Base-by-base conservation (phyloP, 345 rosid species). In the Cochlearia excelsa region DNA sequence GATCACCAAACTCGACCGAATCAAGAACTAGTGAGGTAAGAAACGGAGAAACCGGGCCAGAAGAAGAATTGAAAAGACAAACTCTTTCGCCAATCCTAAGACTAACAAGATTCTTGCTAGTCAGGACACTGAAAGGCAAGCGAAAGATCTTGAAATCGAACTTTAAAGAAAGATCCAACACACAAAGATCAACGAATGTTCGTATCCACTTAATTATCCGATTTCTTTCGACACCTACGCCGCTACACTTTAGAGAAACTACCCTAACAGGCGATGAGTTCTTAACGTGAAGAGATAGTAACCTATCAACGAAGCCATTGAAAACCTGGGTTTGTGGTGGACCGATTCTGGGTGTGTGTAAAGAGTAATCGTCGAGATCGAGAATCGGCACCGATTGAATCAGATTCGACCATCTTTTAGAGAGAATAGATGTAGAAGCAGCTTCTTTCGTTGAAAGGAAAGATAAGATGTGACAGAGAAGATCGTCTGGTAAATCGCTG, bases 341-440 rank as follows among this genome's bases (percentile, higher is more conserved):
- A 39, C 37, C 44, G 10, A 10, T 3, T 52, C 5, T 30, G 29
- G 48, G 60, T 3, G 23, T 46, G 1, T 4, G 43, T 0, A 46
- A 52, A 30, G 10, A 7, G 5, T 54, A 53, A 9, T 68, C 66
- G 26, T 68, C 66, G 2, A 68, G 5, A 26, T 53, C 67, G 35
- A 60, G 61, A 3, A 26, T 1, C 1, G 61, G 72, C 9, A 68
- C 4, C 5, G 6, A 4, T 5, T 26, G 66, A 37, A 52, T 49
- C 31, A 68, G 55, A 39, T 46, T 45, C 6, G 61, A 46, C 66
- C 72, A 68, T 5, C 72, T 7, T 37, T 46, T 68, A 4, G 73
- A 60, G 3, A 68, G 61, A 38, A 45, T 5, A 1, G 53, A 6
- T 6, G 66, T 45, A 9, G 10, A 37, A 59, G 72, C 61, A 44